Conservation (phyloP, 2,329 filamentous ascomycete genomes). For the Aspergillus terreus region DNA sequence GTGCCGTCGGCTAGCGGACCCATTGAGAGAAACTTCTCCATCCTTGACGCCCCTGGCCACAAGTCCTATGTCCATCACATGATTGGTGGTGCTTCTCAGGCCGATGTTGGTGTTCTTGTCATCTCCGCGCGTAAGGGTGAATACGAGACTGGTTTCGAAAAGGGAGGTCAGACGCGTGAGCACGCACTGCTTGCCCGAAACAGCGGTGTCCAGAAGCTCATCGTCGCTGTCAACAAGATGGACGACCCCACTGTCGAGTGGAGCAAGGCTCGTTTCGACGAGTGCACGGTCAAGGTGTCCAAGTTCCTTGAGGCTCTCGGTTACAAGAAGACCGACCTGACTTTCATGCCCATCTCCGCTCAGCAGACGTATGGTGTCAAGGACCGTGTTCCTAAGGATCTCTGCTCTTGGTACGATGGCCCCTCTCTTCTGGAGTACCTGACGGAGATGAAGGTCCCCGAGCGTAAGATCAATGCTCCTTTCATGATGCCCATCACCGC, state of each 20-base stretch:
- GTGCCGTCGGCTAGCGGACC: slow-evolving; percentile 34
- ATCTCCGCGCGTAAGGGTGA: slow-evolving; percentile 97
- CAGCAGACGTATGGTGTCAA: slow-evolving; percentile 86
- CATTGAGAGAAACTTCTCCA: slow-evolving; percentile 91
- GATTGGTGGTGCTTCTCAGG: slow-evolving; percentile 93
- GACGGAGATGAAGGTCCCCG: slow-evolving; percentile 86
- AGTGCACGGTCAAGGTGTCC: slow-evolving; percentile 84
- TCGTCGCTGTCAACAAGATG: slow-evolving; percentile 99
- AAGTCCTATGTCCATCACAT: slow-evolving; percentile 98
- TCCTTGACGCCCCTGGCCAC: slow-evolving; percentile 93
- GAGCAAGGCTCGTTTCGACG: slow-evolving; percentile 87
- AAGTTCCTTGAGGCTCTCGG: slow-evolving; percentile 88
- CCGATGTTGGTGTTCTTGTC: slow-evolving; percentile 90
- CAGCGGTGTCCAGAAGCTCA: slow-evolving; percentile 93
- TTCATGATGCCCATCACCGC: slow-evolving; percentile 99
- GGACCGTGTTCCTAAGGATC: slow-evolving; percentile 71
- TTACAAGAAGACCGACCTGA: slow-evolving; percentile 92
- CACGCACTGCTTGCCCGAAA: slow-evolving; percentile 98
- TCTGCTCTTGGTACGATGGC: slow-evolving; percentile 80
- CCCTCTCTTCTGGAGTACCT: slow-evolving; percentile 92
- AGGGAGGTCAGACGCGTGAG: slow-evolving; percentile 93
- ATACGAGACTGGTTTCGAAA: slow-evolving; percentile 97
- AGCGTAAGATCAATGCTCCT: slow-evolving; percentile 93
- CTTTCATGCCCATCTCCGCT: slow-evolving; percentile 94
- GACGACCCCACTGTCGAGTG: slow-evolving; percentile 95